Percentiles rank a stretch among this genome's conserved stretches.
Conservation (phyloP, 2,329 filamentous ascomycete species). For the Venturia nashicola region DNA sequence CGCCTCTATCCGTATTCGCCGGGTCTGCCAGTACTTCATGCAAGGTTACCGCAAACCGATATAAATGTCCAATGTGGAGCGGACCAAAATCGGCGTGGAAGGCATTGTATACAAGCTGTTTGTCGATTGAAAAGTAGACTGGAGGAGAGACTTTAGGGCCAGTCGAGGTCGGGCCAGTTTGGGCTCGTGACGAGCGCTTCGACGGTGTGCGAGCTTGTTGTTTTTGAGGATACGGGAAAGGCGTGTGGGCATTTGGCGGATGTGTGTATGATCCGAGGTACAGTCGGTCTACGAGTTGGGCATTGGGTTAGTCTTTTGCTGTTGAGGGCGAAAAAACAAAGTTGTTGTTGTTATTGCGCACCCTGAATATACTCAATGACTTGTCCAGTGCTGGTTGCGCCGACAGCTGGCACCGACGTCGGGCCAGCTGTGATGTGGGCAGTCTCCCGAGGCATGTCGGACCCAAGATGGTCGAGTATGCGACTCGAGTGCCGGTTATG, state of each 20-base stretch:
- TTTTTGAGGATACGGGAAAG: conserved; percentile 66
- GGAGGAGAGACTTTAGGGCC: conserved; percentile 49
- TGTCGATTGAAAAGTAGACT: conserved; percentile 92
- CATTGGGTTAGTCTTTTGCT: neutral
- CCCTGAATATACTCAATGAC: conserved; percentile 94
- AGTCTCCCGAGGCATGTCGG: conserved; percentile 4
- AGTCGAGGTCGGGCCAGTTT: conserved; percentile 42
- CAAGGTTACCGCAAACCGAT: conserved; percentile 89
- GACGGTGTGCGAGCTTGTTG: conserved; percentile 51
- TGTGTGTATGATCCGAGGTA: conserved; percentile 89
- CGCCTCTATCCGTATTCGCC: conserved; percentile 76
- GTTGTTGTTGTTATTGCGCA: conserved; percentile 32
- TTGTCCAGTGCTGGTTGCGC: conserved; percentile 49
- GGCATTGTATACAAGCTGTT: conserved; percentile 87
- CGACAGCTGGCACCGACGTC: neutral
- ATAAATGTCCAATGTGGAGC: conserved; percentile 91
- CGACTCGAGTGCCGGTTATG: neutral
- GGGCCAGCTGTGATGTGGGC: conserved; percentile 2
- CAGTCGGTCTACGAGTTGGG: conserved; percentile 56
- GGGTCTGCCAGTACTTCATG: conserved; percentile 89
- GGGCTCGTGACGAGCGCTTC: conserved; percentile 60
- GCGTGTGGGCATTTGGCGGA: conserved; percentile 65
- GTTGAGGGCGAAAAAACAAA: neutral
- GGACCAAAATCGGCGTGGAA: conserved; percentile 98
- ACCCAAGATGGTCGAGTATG: neutral